Percentiles rank a stretch among this genome's conserved stretches.
Evolutionary conservation across 495 filamentous ascomycete genomes (phyloP).

Genomic region (Talaromyces liani): DNA sequence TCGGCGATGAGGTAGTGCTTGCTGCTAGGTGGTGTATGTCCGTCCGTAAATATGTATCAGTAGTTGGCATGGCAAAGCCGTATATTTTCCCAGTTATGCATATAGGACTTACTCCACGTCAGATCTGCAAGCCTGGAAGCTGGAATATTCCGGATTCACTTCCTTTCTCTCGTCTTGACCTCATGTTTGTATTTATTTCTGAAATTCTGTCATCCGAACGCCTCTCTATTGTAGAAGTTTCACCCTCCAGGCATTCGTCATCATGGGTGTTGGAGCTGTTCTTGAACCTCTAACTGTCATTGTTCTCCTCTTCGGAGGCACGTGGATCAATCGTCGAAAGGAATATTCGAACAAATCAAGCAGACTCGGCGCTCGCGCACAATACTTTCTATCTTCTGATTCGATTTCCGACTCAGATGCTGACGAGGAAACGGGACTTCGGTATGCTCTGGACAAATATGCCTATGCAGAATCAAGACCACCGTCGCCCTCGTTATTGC

Average conservation of each 20-base stretch:
- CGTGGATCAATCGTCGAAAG: slow-evolving; percentile 47
- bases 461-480: slow-evolving; percentile 17
- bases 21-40: not conserved
- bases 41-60: not conserved
- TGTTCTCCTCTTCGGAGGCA: slow-evolving; percentile 49
- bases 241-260: not conserved
- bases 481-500: slow-evolving; percentile 21
- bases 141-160: not conserved
- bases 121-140: not conserved
- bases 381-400: slow-evolving; percentile 3
- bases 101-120: not conserved
- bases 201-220: not conserved
- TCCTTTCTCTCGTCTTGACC: not conserved
- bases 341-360: not conserved
- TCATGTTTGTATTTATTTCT: not conserved
- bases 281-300: slow-evolving; percentile 49
- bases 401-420: slow-evolving; percentile 12
- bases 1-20: not conserved
- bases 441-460: slow-evolving; percentile 25
- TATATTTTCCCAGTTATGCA: not conserved
- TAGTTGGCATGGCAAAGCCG: not conserved
- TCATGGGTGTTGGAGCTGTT: slow-evolving; percentile 45
- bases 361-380: not conserved
- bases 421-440: slow-evolving; percentile 20
- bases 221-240: not conserved